Conservation (phyloP, 345 rosid genomes). For the Populus alba region DNA sequence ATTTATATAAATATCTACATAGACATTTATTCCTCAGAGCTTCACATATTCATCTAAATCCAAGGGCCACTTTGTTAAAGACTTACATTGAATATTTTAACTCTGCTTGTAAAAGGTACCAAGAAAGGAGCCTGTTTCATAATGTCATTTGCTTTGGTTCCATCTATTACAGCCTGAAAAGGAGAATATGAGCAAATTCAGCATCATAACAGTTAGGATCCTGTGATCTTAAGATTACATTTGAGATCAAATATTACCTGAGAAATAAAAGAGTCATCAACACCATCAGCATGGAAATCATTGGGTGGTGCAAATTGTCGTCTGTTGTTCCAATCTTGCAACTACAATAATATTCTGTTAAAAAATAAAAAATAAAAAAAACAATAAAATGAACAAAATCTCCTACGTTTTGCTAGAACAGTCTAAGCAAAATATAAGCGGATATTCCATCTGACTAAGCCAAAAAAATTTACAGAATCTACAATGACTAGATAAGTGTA, state of each 20-base stretch:
- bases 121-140: slow-evolving; percentile 94
- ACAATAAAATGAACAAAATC: slow-evolving; percentile 8
- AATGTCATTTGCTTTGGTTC: slow-evolving; percentile 88
- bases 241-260: slow-evolving; percentile 56
- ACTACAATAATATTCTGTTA: slow-evolving; percentile 39
- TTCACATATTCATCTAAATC: neutral
- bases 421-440: neutral
- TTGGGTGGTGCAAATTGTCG: slow-evolving; percentile 69
- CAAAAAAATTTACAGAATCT: neutral
- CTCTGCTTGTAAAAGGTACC: slow-evolving; percentile 95
- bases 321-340: slow-evolving; percentile 98
- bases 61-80: slow-evolving; percentile 2
- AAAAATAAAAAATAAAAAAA: neutral
- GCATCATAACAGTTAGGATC: neutral
- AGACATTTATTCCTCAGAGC: neutral
- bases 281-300: slow-evolving; percentile 91
- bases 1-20: neutral
- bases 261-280: slow-evolving; percentile 80
- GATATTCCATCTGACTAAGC: neutral
- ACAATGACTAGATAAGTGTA: neutral
- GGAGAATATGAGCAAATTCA: slow-evolving; percentile 14
- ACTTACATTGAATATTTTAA: slow-evolving; percentile 89
- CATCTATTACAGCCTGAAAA: slow-evolving; percentile 73
- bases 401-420: slow-evolving; percentile 6
- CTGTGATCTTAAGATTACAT: slow-evolving; percentile 14